A percentile compares a stretch with the other conserved stretches of the same genome.
Conservation (phyloP, 2,329 filamentous ascomycete genomes). For the Sporothrix luriei region DNA sequence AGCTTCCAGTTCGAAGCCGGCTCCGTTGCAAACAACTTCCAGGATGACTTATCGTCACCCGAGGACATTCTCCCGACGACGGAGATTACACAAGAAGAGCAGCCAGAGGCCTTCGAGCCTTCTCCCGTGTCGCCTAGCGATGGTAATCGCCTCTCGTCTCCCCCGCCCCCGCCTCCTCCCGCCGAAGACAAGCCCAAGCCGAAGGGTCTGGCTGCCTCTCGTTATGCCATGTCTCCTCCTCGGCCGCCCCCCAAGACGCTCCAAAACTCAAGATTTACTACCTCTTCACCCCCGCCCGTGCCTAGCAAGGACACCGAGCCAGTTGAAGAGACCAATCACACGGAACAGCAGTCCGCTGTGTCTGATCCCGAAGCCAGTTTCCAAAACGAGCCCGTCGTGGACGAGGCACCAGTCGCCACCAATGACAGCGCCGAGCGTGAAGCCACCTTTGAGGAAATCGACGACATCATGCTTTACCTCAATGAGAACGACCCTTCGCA, state of each 20-base stretch:
- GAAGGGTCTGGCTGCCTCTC: constrained; percentile 52
- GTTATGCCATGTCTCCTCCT: constrained; percentile 46
- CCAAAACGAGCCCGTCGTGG: constrained; percentile 31
- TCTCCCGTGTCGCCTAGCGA: constrained; percentile 19
- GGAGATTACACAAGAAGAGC: constrained; percentile 32
- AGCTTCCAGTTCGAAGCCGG: constrained; percentile 39
- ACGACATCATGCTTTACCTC: constrained; percentile 87
- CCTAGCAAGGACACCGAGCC: constrained; percentile 40
- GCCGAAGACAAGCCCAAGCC: constrained; percentile 38
- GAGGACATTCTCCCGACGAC: constrained; percentile 31
- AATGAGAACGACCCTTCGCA: constrained; percentile 72
- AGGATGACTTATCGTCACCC: constrained; percentile 31
- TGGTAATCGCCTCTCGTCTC: constrained; percentile 19
- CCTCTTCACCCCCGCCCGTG: constrained; percentile 44
- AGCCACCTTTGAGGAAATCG: constrained; percentile 78
- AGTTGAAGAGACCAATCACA: constrained; percentile 33
- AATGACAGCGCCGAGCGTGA: constrained; percentile 42
- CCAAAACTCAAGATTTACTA: constrained; percentile 51
- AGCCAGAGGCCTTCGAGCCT: constrained; percentile 32
- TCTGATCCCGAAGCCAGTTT: constrained; percentile 24
- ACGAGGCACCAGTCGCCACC: constrained; percentile 32
- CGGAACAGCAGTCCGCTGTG: constrained; percentile 27
- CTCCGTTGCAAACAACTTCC: constrained; percentile 37
- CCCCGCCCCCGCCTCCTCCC: constrained; percentile 39
- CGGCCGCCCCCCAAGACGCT: constrained; percentile 50